Base-by-base conservation (phyloP, 2,329 filamentous ascomycete genomes). In the Hysterium pulicare region DNA sequence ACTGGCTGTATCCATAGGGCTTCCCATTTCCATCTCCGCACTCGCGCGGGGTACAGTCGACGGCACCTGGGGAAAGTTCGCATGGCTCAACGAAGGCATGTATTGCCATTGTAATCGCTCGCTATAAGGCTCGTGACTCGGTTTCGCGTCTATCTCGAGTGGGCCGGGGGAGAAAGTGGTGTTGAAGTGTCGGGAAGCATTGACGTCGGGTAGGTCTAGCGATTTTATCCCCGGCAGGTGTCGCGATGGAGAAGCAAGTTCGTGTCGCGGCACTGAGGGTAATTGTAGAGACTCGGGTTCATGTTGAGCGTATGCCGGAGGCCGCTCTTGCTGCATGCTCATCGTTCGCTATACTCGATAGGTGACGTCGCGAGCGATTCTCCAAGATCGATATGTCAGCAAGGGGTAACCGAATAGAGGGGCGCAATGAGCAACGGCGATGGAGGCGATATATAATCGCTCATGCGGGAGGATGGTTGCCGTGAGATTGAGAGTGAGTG, bases 221-320 rank as follows among this genome's bases (percentile, higher is more conserved):
- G 70, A 69, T 50, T 64, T 66, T 38, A 75, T 64, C 47, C 70
- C 68, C 4, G 72, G 72, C 20, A 75, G 61, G 15, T 61, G 66
- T 35, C 71, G 55, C 33, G 47, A 30, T 38, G 42, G 44, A 22
- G 46, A 37, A 10, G 48, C 50, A 19, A 66, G 58, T 8, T 58
- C 54, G 42, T 68, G 64, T 8, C 61, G 67, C 6, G 69, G 69
- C 4, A 71, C 68, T 1, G 65, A 67, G n/a, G 69, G 69, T 33
- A 71, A 58, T 28, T 66, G 57, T 38, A 72, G 61, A 11, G 60
- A 59, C 38, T 65, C 61, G 30, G 67, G 64, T 42, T 70, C 64
- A 54, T 70, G 68, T 45, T 68, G 63, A 11, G 62, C 52, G 48
- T 72, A 73, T 21, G 69, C 64, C 30, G 70, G 70, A 45, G 67